These are phyloP conservation scores for Macrophomina tecta DNA, from an alignment of 2,329 filamentous ascomycete species.

Conservation along the genomic window DNA sequence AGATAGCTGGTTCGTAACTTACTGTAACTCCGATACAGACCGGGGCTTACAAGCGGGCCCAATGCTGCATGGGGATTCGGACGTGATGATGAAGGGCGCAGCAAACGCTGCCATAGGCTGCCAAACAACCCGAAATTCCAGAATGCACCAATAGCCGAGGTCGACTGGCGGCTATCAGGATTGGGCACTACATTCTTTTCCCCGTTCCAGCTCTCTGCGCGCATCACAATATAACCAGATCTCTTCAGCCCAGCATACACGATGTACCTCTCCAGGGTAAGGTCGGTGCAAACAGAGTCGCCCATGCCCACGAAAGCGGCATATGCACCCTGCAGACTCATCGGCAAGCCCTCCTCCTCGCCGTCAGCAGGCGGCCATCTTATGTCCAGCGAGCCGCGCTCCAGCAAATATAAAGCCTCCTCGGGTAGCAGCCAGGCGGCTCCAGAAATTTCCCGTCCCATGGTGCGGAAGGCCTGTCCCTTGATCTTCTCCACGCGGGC, in stretches of 20 bases:
- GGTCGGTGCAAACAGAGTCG: conserved; percentile 53
- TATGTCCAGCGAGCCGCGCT: conserved; percentile 85
- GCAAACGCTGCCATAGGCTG: conserved; percentile 13
- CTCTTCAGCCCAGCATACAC: conserved; percentile 87
- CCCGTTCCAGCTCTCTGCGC: conserved; percentile 63
- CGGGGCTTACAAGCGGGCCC: conserved; percentile 59
- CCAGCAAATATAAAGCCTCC: conserved; percentile 87
- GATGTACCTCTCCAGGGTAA: conserved; percentile 79
- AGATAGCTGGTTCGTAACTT: conserved; percentile 50
- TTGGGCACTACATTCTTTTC: conserved; percentile 30
- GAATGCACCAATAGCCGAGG: background rate
- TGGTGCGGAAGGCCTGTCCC: conserved; percentile 74
- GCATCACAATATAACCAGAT: conserved; percentile 78
- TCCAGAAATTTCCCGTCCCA: conserved; percentile 63
- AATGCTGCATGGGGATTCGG: background rate
- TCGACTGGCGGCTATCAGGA: background rate
- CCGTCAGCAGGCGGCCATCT: conserved; percentile 70
- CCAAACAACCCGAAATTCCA: background rate
- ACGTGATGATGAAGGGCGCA: background rate
- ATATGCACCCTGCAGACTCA: conserved; percentile 92
- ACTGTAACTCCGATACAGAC: conserved; percentile 62
- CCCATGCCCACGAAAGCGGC: conserved; percentile 79
- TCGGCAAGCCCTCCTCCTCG: conserved; percentile 66
- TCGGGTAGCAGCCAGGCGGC: conserved; percentile 87
- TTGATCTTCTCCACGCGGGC: conserved; percentile 72